phyloP scores from a whole-genome alignment of 2,329 filamentous ascomycete species.

The Phialophora macrospora region DNA sequence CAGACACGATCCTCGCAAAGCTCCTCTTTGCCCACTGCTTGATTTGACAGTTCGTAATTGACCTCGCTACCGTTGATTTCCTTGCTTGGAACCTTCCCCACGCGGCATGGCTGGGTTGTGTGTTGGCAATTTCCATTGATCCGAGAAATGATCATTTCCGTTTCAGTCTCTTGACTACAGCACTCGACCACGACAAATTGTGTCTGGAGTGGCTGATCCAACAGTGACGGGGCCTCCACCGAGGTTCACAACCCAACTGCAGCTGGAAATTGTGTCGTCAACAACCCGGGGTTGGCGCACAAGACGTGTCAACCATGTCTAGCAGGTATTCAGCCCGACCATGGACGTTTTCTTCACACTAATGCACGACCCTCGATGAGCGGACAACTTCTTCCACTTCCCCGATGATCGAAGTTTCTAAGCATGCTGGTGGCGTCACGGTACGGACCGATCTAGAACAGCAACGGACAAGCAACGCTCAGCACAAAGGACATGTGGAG shows the following conservation, averaged over 20 bases:
- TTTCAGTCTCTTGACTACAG: not conserved
- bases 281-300: constrained; percentile 32
- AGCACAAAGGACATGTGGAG: constrained; percentile 13
- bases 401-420: constrained; percentile 14
- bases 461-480: constrained; percentile 1
- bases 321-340: constrained; percentile 2
- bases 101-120: not conserved
- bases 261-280: constrained; percentile 10
- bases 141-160: not conserved
- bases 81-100: not conserved
- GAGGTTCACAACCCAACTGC: constrained; percentile 20
- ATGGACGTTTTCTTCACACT: constrained; percentile 18
- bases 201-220: not conserved
- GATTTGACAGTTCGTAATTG: not conserved
- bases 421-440: constrained; percentile 16
- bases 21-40: not conserved
- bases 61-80: not conserved
- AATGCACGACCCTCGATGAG: constrained; percentile 19
- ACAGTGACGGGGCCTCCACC: not conserved
- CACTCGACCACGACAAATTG: not conserved
- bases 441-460: constrained; percentile 19
- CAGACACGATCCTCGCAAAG: not conserved
- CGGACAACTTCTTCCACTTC: constrained; percentile 11
- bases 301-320: constrained; percentile 9
- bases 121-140: not conserved